phyloP scores from a whole-genome alignment of 148 eudicot genomes.

The Hydrangea macrophylla region DNA sequence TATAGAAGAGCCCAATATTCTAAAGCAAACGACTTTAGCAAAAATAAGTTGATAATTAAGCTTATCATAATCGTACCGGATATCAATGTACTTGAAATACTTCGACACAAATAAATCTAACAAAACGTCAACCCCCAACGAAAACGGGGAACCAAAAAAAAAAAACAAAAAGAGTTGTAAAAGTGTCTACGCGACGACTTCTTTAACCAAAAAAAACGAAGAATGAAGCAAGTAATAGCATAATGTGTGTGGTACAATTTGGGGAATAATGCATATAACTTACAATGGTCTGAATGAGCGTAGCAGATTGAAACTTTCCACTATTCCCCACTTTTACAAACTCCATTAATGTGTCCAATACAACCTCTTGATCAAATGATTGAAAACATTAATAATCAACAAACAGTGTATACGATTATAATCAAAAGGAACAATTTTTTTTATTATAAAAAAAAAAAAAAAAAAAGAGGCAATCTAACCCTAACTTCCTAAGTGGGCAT shows the following conservation, averaged over 20 bases:
- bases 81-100: slow-evolving; percentile 80
- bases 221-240: too few relatives aligned
- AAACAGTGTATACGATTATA: background rate
- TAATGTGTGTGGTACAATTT: background rate
- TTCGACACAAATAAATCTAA: slow-evolving; percentile 60
- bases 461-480: slow-evolving; percentile 30
- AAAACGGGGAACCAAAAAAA: slow-evolving; percentile 10
- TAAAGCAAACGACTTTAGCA: background rate
- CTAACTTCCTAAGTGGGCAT: slow-evolving; percentile 40
- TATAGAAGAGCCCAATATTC: background rate
- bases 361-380: slow-evolving; percentile 54
- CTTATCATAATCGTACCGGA: slow-evolving; percentile 53
- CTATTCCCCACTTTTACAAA: slow-evolving; percentile 78
- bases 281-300: slow-evolving; percentile 58
- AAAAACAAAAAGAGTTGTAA: too few relatives aligned
- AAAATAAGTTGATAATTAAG: too few relatives aligned
- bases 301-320: slow-evolving; percentile 65
- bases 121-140: slow-evolving; percentile 42
- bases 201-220: too few relatives aligned
- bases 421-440: too few relatives aligned
- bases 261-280: slow-evolving; percentile 21
- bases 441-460: background rate
- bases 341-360: slow-evolving; percentile 81
- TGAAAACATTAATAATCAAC: background rate
- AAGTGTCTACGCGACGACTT: too few relatives aligned